phyloP scores from a whole-genome alignment of 1,139 yeast genomes.

The Arxiozyma slooffiae region DNA sequence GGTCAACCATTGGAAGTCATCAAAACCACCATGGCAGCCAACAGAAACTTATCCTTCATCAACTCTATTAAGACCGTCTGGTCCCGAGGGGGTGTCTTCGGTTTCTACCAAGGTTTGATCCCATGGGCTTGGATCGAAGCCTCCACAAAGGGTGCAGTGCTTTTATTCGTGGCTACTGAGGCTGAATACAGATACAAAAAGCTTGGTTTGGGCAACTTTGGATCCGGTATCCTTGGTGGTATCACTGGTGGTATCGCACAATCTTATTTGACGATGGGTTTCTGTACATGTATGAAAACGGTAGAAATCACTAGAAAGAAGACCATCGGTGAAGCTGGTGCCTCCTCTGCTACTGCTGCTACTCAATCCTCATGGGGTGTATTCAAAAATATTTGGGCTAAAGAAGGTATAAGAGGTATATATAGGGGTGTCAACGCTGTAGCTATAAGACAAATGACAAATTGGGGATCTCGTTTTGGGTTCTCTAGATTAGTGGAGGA shows the following conservation, averaged over 20 bases:
- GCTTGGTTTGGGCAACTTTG: conserved; percentile 56
- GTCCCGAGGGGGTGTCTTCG: conserved; percentile 85
- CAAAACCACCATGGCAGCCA: conserved; percentile 98
- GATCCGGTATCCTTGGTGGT: conserved; percentile 92
- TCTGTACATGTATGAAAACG: conserved; percentile 96
- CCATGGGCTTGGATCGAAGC: conserved; percentile 99
- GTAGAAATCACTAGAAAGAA: conserved; percentile 90
- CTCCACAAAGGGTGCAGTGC: conserved; percentile 97
- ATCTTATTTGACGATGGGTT: conserved; percentile 92
- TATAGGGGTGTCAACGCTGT: conserved; percentile 99
- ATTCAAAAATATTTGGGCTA: conserved; percentile 69
- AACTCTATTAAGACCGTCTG: conserved; percentile 70
- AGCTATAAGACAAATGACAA: conserved; percentile 95
- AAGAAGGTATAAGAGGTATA: conserved; percentile 87
- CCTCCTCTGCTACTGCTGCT: conserved; percentile 52
- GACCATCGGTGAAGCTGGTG: conserved; percentile 43
- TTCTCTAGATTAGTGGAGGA: conserved; percentile 87
- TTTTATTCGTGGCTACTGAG: conserved; percentile 85
- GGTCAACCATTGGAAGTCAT: conserved; percentile 95
- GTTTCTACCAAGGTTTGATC: conserved; percentile 92
- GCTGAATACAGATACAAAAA: conserved; percentile 67
- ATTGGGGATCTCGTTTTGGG: conserved; percentile 98
- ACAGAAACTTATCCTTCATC: conserved; percentile 58
- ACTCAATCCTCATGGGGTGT: conserved; percentile 78
- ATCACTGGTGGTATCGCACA: conserved; percentile 86